These are phyloP conservation scores for Bipolaris bicolor DNA, from an alignment of 2,329 filamentous ascomycete species.

Conservation along the genomic window DNA sequence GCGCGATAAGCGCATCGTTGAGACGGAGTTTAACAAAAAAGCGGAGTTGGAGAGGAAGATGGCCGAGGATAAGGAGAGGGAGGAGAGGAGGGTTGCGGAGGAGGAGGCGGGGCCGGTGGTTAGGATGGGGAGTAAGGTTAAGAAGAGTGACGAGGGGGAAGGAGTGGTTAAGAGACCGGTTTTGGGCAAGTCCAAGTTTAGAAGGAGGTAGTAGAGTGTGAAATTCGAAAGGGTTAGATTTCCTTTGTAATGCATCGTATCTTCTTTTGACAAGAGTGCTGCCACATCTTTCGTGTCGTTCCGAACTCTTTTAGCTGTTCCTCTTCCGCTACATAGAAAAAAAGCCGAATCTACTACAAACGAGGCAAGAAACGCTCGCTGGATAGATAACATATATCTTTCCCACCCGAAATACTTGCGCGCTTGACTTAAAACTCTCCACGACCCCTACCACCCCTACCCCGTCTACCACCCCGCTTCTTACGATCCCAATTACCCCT, in stretches of 20 bases:
- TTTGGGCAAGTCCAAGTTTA: conserved; percentile 38
- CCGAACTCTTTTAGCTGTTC: neutral
- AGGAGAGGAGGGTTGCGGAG: conserved; percentile 60
- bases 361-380: too few relatives aligned
- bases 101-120: conserved; percentile 43
- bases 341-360: too few relatives aligned
- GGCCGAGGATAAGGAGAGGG: conserved; percentile 78
- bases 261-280: too few relatives aligned
- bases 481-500: conserved; percentile 46
- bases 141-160: conserved; percentile 41
- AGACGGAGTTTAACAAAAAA: conserved; percentile 88
- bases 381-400: too few relatives aligned
- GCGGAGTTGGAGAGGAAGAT: conserved; percentile 95
- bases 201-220: conserved; percentile 18
- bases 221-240: too few relatives aligned
- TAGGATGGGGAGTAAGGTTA: conserved; percentile 31
- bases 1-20: conserved; percentile 82
- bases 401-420: too few relatives aligned
- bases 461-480: conserved; percentile 36
- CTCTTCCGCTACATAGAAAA: too few relatives aligned
- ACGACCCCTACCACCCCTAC: conserved; percentile 31
- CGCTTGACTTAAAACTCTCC: conserved; percentile 20
- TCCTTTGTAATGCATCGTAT: too few relatives aligned
- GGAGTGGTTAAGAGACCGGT: conserved; percentile 52
- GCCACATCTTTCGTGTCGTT: neutral